phyloP scores from a whole-genome alignment of 192 early-diverging fungal genomes.

The Backusella luteola region DNA sequence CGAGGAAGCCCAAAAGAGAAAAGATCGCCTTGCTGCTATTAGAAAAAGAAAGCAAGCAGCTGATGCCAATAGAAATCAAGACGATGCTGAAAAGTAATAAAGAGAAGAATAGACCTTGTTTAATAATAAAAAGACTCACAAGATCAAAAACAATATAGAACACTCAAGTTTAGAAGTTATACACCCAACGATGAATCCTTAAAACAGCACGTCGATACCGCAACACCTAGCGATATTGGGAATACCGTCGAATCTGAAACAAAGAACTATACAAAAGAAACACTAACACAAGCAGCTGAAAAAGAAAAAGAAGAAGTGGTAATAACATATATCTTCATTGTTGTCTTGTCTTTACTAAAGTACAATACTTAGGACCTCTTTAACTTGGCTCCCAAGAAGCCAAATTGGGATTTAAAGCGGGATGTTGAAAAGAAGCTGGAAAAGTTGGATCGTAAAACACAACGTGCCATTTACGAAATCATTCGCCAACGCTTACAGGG shows the following conservation, averaged over 20 bases:
- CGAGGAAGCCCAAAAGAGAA: constrained; percentile 59
- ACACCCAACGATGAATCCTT: constrained; percentile 46
- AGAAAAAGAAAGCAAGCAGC: constrained; percentile 49
- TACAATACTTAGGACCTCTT: constrained; percentile 60
- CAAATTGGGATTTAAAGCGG: constrained; percentile 90
- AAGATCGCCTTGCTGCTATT: constrained; percentile 64
- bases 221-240: constrained; percentile 43
- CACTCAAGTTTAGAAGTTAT: constrained; percentile 55
- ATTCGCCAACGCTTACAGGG: constrained; percentile 54
- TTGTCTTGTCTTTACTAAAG: not conserved
- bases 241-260: constrained; percentile 57
- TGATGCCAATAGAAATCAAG: constrained; percentile 15
- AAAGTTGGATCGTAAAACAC: constrained; percentile 68
- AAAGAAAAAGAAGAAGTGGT: constrained; percentile 62
- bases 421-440: constrained; percentile 80
- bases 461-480: constrained; percentile 70
- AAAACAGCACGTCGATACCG: constrained; percentile 41
- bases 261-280: constrained; percentile 47
- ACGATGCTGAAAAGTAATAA: constrained; percentile 29
- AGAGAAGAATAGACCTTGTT: not conserved
- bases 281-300: constrained; percentile 51
- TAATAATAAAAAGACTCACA: constrained; percentile 11
- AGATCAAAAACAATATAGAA: not conserved
- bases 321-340: constrained; percentile 2
- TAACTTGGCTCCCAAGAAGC: constrained; percentile 79